Evolutionary conservation across 345 rosid species (phyloP), one percentile per base, ranked within the genome.

Genomic region (Erodium maritimum): DNA sequence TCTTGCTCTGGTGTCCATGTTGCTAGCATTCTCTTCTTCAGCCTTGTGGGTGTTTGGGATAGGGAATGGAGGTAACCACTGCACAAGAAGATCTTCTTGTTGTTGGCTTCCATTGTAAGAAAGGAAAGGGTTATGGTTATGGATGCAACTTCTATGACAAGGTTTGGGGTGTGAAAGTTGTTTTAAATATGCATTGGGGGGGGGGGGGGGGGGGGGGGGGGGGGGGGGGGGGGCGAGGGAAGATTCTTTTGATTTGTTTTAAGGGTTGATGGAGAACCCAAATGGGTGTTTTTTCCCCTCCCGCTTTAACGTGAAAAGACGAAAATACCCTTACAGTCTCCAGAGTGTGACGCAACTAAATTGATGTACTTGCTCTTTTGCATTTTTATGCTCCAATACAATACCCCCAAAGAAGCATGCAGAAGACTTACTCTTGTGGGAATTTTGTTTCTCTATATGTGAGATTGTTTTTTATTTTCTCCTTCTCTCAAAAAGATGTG

Each of bases 1-100:
- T 91, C 97, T 67, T 87, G 81, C 67, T 80, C 87, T 4, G 91
- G 94, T 17, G 97, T 91, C 97, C 96, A 85, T 23, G 88, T 87
- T 17, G 96, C 97, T 63, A 91, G 67, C 94, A 87, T 82, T 78
- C 96, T 83, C 75, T 74, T 80, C 57, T 82, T 79, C 21, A 91
- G 94, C 70, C 82, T 81, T 56, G 72, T 91, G 55, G 94, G 97
- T 57, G 95, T 91, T 63, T 83, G 87, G 9, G 86, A 77, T 34
- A 91, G 94, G 61, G 94, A 76, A 12, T 74, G 76, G 50, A 87
- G 72, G 71, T 85, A 91, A 19, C 64, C n/a, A n/a, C n/a, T 64
- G 1, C 67, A 60, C 68, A 72, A 66, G 74, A 60, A 65, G 64
- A 64, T 56, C 66, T 46, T 58, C 55, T 53, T 54, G 25, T 65